Evolutionary conservation across 805 yeast species (phyloP).

Genomic region (Candida anglica): DNA sequence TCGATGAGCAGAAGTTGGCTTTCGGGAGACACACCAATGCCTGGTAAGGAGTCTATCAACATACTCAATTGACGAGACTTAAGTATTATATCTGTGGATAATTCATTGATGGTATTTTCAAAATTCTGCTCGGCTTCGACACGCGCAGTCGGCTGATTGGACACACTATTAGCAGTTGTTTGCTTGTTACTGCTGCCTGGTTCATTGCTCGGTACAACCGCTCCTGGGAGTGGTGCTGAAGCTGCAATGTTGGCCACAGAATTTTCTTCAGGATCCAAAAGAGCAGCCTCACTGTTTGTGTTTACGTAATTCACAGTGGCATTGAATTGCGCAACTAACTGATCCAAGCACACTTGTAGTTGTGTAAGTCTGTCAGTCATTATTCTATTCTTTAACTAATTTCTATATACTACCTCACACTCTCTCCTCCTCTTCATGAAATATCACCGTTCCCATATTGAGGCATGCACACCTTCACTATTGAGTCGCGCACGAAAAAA

Average conservation of each 20-base stretch:
- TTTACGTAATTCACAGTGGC: slow-evolving; percentile 72
- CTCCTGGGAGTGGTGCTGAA: slow-evolving; percentile 47
- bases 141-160: slow-evolving; percentile 13
- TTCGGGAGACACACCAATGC: slow-evolving; percentile 78
- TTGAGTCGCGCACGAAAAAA: too few relatives aligned
- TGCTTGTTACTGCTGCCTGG: slow-evolving; percentile 10
- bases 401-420: neutral
- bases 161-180: slow-evolving; percentile 12
- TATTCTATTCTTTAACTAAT: neutral
- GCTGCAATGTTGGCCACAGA: slow-evolving; percentile 63
- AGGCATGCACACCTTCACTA: too few relatives aligned
- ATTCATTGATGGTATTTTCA: slow-evolving; percentile 59
- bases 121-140: slow-evolving; percentile 18
- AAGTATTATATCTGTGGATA: slow-evolving; percentile 78
- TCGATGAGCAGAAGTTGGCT: slow-evolving; percentile 67
- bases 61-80: slow-evolving; percentile 84
- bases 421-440: neutral
- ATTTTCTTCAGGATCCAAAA: slow-evolving; percentile 49
- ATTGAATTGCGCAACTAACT: slow-evolving; percentile 72
- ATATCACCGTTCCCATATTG: too few relatives aligned
- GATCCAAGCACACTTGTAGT: slow-evolving; percentile 83
- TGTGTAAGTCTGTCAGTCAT: slow-evolving; percentile 91
- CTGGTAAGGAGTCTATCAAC: slow-evolving; percentile 86
- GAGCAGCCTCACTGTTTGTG: slow-evolving; percentile 32
- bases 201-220: slow-evolving; percentile 13